These are phyloP conservation scores for Phytopythium sindhum DNA, from an alignment of 352 stramenopile species.

Conservation along the genomic window DNA sequence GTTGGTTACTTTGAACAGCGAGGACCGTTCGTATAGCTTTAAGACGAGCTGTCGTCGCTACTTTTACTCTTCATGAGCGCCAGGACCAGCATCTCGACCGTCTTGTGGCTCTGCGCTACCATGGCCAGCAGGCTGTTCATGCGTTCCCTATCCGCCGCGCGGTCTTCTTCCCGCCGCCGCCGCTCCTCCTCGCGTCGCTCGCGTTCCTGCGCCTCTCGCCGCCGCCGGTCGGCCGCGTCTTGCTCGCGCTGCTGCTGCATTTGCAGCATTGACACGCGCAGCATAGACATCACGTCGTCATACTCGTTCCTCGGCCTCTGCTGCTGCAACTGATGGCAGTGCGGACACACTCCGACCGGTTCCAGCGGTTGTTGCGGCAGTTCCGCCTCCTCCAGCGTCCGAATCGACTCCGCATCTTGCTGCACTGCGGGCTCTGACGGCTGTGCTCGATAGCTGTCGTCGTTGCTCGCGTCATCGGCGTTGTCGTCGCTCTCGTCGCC, in stretches of 20 bases:
- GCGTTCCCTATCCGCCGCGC: constrained; percentile 1
- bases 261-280: constrained; percentile 7
- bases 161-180: constrained; percentile 2
- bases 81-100: constrained; percentile 5
- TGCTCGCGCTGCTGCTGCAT: constrained; percentile 10
- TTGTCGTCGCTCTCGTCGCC: background rate
- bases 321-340: background rate
- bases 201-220: constrained; percentile 1
- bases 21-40: background rate
- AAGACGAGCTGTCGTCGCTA: background rate
- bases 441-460: background rate
- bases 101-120: constrained; percentile 8
- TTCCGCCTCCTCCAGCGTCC: background rate
- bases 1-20: background rate
- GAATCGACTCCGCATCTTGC: background rate
- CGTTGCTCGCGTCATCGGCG: background rate
- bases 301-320: background rate
- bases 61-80: background rate
- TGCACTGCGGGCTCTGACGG: background rate
- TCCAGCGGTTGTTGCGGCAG: background rate
- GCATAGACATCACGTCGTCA: constrained; percentile 3
- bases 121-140: constrained; percentile 1
- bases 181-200: constrained; percentile 3
- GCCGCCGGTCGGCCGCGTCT: constrained; percentile 6
- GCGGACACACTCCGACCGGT: background rate